These are phyloP conservation scores for Metschnikowia chrysomelidarum DNA, from an alignment of 805 yeast species.

Conservation along the genomic window DNA sequence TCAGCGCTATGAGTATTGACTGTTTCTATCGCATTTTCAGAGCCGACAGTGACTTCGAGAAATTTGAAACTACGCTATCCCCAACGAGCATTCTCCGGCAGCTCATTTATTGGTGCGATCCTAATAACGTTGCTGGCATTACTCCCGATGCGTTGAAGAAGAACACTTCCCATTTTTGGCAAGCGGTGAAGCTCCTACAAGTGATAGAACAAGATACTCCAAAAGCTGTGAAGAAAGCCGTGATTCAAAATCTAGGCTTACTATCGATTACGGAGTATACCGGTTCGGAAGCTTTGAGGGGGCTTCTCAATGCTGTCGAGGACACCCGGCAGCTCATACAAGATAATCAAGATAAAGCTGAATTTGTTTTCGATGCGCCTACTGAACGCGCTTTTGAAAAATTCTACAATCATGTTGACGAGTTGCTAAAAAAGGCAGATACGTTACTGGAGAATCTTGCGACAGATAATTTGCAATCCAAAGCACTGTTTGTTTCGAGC, in stretches of 20 bases:
- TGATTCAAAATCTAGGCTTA: constrained; percentile 50
- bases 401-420: constrained; percentile 27
- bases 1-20: constrained; percentile 65
- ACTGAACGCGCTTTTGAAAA: constrained; percentile 32
- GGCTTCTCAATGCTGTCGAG: constrained; percentile 32
- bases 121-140: constrained; percentile 56
- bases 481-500: constrained; percentile 4
- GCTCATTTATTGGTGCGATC: constrained; percentile 83
- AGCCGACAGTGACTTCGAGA: constrained; percentile 32
- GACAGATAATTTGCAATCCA: background rate
- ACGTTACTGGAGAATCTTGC: constrained; percentile 6
- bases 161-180: constrained; percentile 55
- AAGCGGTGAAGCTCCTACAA: constrained; percentile 53
- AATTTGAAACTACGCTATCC: constrained; percentile 29
- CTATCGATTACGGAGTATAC: constrained; percentile 34
- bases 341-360: constrained; percentile 22
- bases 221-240: constrained; percentile 50
- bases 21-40: constrained; percentile 57
- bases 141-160: constrained; percentile 37
- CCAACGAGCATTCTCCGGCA: constrained; percentile 65
- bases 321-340: constrained; percentile 31
- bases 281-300: constrained; percentile 29
- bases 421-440: constrained; percentile 24
- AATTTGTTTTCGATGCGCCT: constrained; percentile 32
- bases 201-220: constrained; percentile 50